Conservation (phyloP, 1,284 basidiomycete genomes). For the Puccinia coronata region DNA sequence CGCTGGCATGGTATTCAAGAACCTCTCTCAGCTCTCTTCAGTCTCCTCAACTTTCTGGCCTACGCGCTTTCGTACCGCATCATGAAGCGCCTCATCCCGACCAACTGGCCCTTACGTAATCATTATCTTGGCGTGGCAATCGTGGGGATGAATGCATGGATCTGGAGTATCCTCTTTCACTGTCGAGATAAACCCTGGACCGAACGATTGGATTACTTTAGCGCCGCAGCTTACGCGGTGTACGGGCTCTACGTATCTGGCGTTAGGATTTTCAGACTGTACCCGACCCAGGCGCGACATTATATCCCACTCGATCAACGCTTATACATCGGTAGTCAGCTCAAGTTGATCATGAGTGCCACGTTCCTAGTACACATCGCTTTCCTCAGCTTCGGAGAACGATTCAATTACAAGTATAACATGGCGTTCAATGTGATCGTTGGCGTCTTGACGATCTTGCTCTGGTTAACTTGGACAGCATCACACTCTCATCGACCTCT, state of each 20-base stretch:
- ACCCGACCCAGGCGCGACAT: constrained; percentile 41
- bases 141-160: constrained; percentile 85
- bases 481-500: constrained; percentile 51
- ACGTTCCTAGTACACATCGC: constrained; percentile 65
- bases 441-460: constrained; percentile 69
- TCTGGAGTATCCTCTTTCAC: constrained; percentile 90
- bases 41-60: constrained; percentile 75
- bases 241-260: constrained; percentile 70
- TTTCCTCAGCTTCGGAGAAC: constrained; percentile 60
- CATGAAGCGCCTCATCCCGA: constrained; percentile 65
- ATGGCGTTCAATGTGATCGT: constrained; percentile 79
- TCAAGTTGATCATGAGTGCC: constrained; percentile 50
- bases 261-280: constrained; percentile 57
- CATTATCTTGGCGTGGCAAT: constrained; percentile 69
- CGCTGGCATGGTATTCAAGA: constrained; percentile 72
- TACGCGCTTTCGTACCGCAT: constrained; percentile 66
- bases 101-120: constrained; percentile 62
- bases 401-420: constrained; percentile 96
- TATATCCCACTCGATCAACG: constrained; percentile 33
- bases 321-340: constrained; percentile 28
- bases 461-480: constrained; percentile 80
- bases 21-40: constrained; percentile 87
- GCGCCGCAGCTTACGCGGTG: constrained; percentile 72
- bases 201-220: constrained; percentile 93
- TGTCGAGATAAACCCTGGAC: constrained; percentile 80